Conservation (phyloP, 345 rosid genomes). For the Rubroshorea leprosula region DNA sequence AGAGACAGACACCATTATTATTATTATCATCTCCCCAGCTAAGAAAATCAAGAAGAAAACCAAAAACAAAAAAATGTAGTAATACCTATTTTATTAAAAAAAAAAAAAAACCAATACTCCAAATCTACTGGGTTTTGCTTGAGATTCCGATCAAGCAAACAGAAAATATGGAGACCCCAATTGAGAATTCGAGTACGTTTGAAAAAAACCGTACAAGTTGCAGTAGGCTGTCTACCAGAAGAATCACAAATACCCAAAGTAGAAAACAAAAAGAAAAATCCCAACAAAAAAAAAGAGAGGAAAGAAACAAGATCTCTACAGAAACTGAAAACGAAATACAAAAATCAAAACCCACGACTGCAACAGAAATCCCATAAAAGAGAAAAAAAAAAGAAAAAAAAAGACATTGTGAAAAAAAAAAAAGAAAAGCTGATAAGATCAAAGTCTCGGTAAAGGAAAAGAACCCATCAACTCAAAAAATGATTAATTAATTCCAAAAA, state of each 20-base stretch:
- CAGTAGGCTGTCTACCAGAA: too few species aligned
- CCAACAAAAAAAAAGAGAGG: too few species aligned
- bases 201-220: too few species aligned
- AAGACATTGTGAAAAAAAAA: background rate
- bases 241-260: too few species aligned
- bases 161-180: slow-evolving; percentile 7
- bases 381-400: too few species aligned
- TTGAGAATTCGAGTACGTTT: too few species aligned
- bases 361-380: too few species aligned
- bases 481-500: background rate
- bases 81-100: background rate
- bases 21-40: background rate
- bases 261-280: too few species aligned
- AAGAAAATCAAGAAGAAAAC: background rate
- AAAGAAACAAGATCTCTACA: background rate
- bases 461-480: background rate
- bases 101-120: slow-evolving; percentile 6
- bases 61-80: slow-evolving; percentile 2
- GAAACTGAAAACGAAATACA: background rate
- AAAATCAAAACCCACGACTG: slow-evolving; percentile 19
- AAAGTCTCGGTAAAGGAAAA: too few species aligned
- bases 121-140: slow-evolving; percentile 23
- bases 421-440: background rate
- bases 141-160: slow-evolving; percentile 15
- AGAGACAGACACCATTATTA: too few species aligned